These are phyloP conservation scores for Oemleria cerasiformis DNA, from an alignment of 306 rosid genomes.

Conservation along the genomic window DNA sequence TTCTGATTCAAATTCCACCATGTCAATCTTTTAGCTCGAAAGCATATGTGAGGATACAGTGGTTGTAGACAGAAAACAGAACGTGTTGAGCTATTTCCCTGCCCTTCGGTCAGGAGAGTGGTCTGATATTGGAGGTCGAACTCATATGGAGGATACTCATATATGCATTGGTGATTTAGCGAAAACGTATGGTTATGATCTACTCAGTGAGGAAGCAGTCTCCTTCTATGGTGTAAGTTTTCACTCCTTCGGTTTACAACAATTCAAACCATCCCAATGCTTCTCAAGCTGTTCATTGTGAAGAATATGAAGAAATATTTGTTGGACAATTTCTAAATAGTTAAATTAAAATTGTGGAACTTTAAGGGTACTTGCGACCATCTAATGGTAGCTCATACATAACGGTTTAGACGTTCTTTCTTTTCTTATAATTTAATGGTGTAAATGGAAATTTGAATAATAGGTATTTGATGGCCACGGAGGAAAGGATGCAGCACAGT, in stretches of 20 bases:
- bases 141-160: constrained; percentile 88
- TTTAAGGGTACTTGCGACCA: not conserved
- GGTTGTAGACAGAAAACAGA: constrained; percentile 56
- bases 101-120: constrained; percentile 86
- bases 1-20: constrained; percentile 5
- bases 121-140: constrained; percentile 80
- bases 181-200: constrained; percentile 50
- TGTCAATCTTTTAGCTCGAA: constrained; percentile 55
- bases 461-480: constrained; percentile 99
- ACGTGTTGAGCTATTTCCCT: constrained; percentile 45
- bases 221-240: constrained; percentile 90
- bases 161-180: constrained; percentile 80
- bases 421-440: constrained; percentile 12
- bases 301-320: not conserved
- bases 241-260: constrained; percentile 7
- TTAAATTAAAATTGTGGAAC: too few relatives aligned
- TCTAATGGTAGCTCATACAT: not conserved
- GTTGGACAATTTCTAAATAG: too few relatives aligned
- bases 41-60: constrained; percentile 82
- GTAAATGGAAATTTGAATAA: constrained; percentile 21
- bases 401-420: not conserved
- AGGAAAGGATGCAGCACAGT: constrained; percentile 80
- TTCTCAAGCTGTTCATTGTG: constrained; percentile 1
- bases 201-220: constrained; percentile 45
- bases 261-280: not conserved